Evolutionary conservation across 768 basidiomycete species (phyloP), one percentile per base, ranked within the genome.

Genomic region (Gloeostereum incarnatum): DNA sequence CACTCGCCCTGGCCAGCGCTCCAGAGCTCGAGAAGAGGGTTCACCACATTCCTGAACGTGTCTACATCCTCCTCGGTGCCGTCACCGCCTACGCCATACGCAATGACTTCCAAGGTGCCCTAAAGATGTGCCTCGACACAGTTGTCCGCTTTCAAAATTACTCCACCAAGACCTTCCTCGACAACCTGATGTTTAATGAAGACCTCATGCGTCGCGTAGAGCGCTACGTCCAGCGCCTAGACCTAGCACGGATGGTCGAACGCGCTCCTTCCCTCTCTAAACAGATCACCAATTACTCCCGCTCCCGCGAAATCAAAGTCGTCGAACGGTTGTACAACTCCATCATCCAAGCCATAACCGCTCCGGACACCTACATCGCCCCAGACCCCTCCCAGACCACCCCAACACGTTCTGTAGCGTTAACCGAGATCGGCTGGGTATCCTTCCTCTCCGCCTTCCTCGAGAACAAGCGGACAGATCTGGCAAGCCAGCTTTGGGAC

Each of bases 371-470:
- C 1, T 85, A 71, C 58, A 57, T 83, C 36, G 68, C 77, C 16
- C 50, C 69, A 11, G 52, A 63, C 30, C 57, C 62, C 16, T 55
- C 63, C 6, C 49, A 39, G 8, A 44, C 66, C 17, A 65, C 67
- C 3, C 35, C 54, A 2, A 49, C 53, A 13, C 71, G 56, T 43
- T 59, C 66, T 5, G 59, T 81, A 6, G 55, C 68, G 6, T 58
- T 90, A 49, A 68, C 73, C 2, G 72, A 76, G 43, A 55, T 66
- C 6, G 58, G 64, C 20, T 88, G 85, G 83, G 66, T 69, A 0
- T 64, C 73, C 2, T 80, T 90, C 48, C 56, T 91, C 36, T 65
- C 68, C 1, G 75, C 69, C 10, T 86, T 87, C 46, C 57, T 87
- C 29, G 68, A 64, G 39, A 65, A 68, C 44, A 63, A 69, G 25